Evolutionary conservation across 208 protist genomes (phyloP).

Genomic region (Crithidia sp.): DNA sequence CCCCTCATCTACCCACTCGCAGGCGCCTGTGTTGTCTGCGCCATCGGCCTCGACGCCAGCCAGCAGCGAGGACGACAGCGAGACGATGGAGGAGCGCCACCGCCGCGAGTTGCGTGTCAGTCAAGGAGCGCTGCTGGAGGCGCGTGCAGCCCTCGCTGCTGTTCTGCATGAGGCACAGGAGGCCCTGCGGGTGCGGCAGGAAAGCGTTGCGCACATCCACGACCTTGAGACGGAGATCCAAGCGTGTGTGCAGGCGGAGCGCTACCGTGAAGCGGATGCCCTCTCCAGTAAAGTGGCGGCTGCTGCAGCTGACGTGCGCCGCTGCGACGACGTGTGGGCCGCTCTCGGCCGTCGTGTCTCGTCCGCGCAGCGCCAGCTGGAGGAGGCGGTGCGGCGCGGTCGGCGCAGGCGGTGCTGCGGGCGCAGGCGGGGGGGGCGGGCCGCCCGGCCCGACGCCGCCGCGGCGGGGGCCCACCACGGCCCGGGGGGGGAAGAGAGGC

Average conservation of each 20-base stretch:
- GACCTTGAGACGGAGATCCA: conserved; percentile 29
- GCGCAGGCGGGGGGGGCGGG: no score
- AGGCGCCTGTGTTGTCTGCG: no score
- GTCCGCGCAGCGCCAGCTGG: conserved; percentile 12
- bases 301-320: neutral
- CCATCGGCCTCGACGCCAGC: neutral
- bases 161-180: conserved; percentile 13
- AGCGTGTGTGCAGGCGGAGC: conserved; percentile 33
- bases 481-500: no score
- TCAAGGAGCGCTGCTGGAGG: conserved; percentile 15
- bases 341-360: conserved; percentile 4
- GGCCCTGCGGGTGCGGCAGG: conserved; percentile 18
- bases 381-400: conserved; percentile 19
- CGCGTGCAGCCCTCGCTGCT: conserved; percentile 11
- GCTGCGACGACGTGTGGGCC: conserved; percentile 20
- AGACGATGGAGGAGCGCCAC: conserved; percentile 7
- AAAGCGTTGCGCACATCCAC: conserved; percentile 10
- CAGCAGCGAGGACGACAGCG: neutral
- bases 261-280: conserved; percentile 39
- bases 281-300: conserved; percentile 21
- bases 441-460: no score
- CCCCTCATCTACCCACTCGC: neutral
- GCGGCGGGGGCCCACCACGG: no score
- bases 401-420: conserved; percentile 15
- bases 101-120: conserved; percentile 7